Conservation (phyloP, 2,329 filamentous ascomycete species). For the Monilinia aucupariae region DNA sequence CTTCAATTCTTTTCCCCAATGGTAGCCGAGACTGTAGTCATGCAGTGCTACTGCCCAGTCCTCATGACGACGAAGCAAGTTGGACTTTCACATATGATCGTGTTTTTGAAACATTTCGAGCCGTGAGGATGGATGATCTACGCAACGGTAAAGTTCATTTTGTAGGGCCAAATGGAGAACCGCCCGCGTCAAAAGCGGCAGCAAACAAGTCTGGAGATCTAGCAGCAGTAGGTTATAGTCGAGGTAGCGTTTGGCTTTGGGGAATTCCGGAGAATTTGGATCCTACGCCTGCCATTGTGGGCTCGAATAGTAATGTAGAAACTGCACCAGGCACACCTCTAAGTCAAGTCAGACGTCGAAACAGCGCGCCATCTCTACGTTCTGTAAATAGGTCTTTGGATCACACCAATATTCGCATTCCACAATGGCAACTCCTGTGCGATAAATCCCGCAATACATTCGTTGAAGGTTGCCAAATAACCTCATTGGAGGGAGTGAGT, state of each 20-base stretch:
- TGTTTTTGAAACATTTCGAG: slow-evolving; percentile 71
- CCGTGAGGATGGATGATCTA: slow-evolving; percentile 68
- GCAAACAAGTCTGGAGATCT: slow-evolving; percentile 65
- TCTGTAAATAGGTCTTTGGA: slow-evolving; percentile 24
- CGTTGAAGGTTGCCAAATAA: slow-evolving; percentile 60
- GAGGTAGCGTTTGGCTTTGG: slow-evolving; percentile 72
- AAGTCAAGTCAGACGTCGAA: slow-evolving; percentile 27
- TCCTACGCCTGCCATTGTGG: slow-evolving; percentile 42
- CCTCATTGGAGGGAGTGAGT: slow-evolving; percentile 59
- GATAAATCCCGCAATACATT: slow-evolving; percentile 65
- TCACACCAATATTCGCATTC: slow-evolving; percentile 39
- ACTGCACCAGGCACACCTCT: slow-evolving; percentile 30
- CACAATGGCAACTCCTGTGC: slow-evolving; percentile 64
- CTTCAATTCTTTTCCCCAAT: slow-evolving; percentile 78
- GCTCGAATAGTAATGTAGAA: slow-evolving; percentile 32
- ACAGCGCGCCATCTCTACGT: slow-evolving; percentile 32
- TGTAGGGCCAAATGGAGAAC: slow-evolving; percentile 58
- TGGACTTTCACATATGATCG: slow-evolving; percentile 77
- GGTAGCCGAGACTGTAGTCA: slow-evolving; percentile 75
- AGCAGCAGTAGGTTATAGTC: slow-evolving; percentile 63
- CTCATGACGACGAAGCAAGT: slow-evolving; percentile 53
- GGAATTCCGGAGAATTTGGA: slow-evolving; percentile 70
- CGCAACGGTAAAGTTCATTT: slow-evolving; percentile 76
- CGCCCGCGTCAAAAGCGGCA: slow-evolving; percentile 63
- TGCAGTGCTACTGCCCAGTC: slow-evolving; percentile 55